Base-by-base conservation (phyloP, 2,329 filamentous ascomycete genomes). In the Paracamarosporium sp. region DNA sequence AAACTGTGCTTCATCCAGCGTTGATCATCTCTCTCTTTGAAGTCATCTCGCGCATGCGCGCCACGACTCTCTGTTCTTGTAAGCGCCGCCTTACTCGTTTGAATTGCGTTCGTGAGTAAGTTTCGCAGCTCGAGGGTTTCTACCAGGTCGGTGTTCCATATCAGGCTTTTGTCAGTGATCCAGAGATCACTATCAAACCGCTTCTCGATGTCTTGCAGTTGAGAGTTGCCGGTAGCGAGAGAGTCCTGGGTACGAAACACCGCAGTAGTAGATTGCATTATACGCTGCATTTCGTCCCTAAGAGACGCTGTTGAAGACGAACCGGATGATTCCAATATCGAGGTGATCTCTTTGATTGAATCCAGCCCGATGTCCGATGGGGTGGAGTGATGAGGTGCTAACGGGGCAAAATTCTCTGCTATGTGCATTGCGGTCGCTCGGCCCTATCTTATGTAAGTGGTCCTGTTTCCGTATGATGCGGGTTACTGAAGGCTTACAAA, bases 101-200 rank as follows among this genome's bases (percentile, higher is more conserved):
- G 80, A 25, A 69, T 68, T 1, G 81, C 81, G 61, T 79, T 81
- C 1, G 80, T 81, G 11, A 82, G 63, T 3, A 82, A 53, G 66
- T 82, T 83, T 27, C 80, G 64, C 61, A 80, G 63, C 62, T 82
- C 81, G 1, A 83, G 68, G 9, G 80, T 81, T 65, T 82, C 81
- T 1, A 82, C 70, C 3, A 83, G 64, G 57, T 83, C 80, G 1
- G 70, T 75, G 57, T 83, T 83, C 81, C 81, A 82, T n/a, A 83
- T 79, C 59, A 83, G 65, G 17, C 72, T 77, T 51, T 74, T 72
- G 57, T 83, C 81, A 2, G 70, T 76, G 3, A 82, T 64, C 0
- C 62, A 63, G 2, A 83, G 55, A 12, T 76, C 65, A 5, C 60
- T 67, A 13, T 61, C 63, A 54, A 81, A 82, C 5, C 69, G 64